phyloP scores from a whole-genome alignment of 2,329 filamentous ascomycete species.

The Verticillium isaacii region DNA sequence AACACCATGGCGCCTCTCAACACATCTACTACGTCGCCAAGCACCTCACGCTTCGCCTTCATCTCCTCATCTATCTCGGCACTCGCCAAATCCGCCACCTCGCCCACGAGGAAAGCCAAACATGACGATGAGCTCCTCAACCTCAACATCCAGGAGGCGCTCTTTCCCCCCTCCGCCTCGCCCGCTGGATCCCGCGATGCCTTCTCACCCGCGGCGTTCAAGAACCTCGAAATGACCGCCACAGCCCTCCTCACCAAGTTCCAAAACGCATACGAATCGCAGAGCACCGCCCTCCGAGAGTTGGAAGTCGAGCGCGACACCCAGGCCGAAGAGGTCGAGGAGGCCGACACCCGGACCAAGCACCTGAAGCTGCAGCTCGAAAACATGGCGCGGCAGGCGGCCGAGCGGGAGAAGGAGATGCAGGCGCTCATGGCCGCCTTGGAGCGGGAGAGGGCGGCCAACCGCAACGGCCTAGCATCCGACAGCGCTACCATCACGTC shows the following conservation, averaged over 20 bases:
- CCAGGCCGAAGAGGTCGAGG: slow-evolving; percentile 50
- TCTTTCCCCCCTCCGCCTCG: slow-evolving; percentile 41
- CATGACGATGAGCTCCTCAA: slow-evolving; percentile 46
- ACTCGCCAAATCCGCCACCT: slow-evolving; percentile 30
- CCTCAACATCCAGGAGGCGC: slow-evolving; percentile 48
- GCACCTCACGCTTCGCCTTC: slow-evolving; percentile 39
- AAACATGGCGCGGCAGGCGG: slow-evolving; percentile 48
- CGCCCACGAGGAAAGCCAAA: slow-evolving; percentile 15
- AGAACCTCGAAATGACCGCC: slow-evolving; percentile 56
- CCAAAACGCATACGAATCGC: slow-evolving; percentile 54
- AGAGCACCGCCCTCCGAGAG: slow-evolving; percentile 44
- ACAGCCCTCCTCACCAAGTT: slow-evolving; percentile 49
- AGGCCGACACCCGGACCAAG: slow-evolving; percentile 43
- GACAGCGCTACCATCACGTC: slow-evolving; percentile 36
- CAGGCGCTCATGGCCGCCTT: slow-evolving; percentile 45
- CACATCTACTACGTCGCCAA: slow-evolving; percentile 16
- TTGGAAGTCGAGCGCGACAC: slow-evolving; percentile 48
- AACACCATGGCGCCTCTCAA: slow-evolving; percentile 25
- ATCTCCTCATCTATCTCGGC: slow-evolving; percentile 41
- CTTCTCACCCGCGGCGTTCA: slow-evolving; percentile 56
- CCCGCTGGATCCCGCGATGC: slow-evolving; percentile 36
- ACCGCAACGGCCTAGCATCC: slow-evolving; percentile 27
- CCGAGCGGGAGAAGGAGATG: slow-evolving; percentile 49
- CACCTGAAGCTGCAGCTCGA: slow-evolving; percentile 57
- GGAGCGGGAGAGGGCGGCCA: slow-evolving; percentile 43